Percentiles rank a stretch among this genome's conserved stretches.
phyloP scores from a whole-genome alignment of 441 rosid genomes.

The Populus hybrid region DNA sequence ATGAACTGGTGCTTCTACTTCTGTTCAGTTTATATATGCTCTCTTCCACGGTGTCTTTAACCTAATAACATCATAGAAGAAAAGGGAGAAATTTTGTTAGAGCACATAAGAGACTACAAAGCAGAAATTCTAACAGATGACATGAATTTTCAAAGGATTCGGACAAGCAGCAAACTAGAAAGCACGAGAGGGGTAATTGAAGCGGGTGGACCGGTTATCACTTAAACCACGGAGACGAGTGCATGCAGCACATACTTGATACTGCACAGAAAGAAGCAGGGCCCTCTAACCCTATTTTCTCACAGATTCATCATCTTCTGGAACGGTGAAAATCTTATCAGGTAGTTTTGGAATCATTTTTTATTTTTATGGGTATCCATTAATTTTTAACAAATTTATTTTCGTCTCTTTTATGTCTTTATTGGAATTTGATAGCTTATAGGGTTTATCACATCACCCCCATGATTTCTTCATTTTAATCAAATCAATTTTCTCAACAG shows the following conservation, averaged over 20 bases:
- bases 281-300: background rate
- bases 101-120: too few species aligned
- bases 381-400: background rate
- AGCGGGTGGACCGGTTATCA: too few species aligned
- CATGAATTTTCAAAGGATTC: too few species aligned
- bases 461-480: background rate
- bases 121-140: too few species aligned
- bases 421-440: background rate
- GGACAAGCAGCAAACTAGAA: too few species aligned
- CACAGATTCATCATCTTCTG: background rate
- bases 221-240: background rate
- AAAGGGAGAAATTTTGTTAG: too few species aligned
- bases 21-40: too few species aligned
- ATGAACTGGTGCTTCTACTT: too few species aligned
- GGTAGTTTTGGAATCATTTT: constrained; percentile 1
- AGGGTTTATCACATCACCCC: constrained; percentile 2
- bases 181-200: too few species aligned
- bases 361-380: background rate
- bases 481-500: too few species aligned
- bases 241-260: background rate
- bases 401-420: background rate
- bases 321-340: background rate
- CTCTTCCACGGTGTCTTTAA: too few species aligned
- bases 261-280: background rate
- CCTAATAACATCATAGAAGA: too few species aligned